These are phyloP conservation scores for Phytophthora palmivora DNA, from an alignment of 352 stramenopile genomes.

Conservation along the genomic window DNA sequence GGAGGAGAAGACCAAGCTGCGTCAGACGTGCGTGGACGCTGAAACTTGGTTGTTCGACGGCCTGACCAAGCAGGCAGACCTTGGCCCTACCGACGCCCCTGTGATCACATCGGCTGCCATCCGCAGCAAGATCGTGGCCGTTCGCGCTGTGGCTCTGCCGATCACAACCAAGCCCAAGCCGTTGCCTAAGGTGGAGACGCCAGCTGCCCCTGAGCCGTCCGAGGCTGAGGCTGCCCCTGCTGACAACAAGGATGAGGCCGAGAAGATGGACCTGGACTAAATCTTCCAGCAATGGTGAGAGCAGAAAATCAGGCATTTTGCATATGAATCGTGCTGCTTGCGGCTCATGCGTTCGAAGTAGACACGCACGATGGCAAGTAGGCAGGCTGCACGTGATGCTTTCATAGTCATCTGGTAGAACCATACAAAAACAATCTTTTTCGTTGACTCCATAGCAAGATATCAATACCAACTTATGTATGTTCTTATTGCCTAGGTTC, in stretches of 20 bases:
- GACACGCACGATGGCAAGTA: constrained; percentile 27
- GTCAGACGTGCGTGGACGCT: constrained; percentile 88
- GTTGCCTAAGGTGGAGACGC: constrained; percentile 78
- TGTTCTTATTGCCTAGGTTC: background rate
- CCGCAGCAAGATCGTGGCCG: constrained; percentile 89
- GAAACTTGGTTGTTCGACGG: constrained; percentile 97
- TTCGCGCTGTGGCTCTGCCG: constrained; percentile 90
- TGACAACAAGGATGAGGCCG: constrained; percentile 53
- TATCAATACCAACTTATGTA: too few species aligned
- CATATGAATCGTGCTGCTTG: constrained; percentile 34
- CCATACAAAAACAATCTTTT: constrained; percentile 36
- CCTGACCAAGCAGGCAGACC: constrained; percentile 94
- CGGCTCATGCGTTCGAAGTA: constrained; percentile 30
- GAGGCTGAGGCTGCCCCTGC: constrained; percentile 43
- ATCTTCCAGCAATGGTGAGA: constrained; percentile 8
- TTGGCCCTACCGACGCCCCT: constrained; percentile 88
- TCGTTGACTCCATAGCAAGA: constrained; percentile 8
- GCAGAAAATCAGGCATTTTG: constrained; percentile 31
- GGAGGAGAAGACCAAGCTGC: constrained; percentile 95
- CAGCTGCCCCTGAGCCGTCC: constrained; percentile 47
- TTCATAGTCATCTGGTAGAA: constrained; percentile 34
- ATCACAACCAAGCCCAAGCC: constrained; percentile 98
- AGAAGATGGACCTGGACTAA: constrained; percentile 92
- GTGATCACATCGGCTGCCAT: constrained; percentile 93
- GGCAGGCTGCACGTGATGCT: constrained; percentile 15